Evolutionary conservation across 495 filamentous ascomycete species (phyloP).

Genomic region (Talaromyces borbonicus): DNA sequence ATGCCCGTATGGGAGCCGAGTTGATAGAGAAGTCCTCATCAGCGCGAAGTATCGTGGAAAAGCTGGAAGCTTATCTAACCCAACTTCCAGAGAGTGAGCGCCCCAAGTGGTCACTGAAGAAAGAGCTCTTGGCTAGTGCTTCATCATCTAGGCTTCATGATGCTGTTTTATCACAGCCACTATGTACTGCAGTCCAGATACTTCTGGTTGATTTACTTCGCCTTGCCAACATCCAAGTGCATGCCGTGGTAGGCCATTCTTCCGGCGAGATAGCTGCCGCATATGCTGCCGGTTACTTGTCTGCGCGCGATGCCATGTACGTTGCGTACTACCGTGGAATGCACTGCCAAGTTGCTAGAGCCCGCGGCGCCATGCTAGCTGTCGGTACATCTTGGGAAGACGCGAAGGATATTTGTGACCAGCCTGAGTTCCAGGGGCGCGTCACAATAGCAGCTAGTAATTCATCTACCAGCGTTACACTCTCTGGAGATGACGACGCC

Average conservation of each 20-base stretch:
- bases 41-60: background rate
- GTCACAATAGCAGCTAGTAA: slow-evolving; percentile 27
- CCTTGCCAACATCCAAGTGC: slow-evolving; percentile 17
- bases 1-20: slow-evolving; percentile 30
- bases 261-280: slow-evolving; percentile 53
- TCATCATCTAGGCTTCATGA: slow-evolving; percentile 2
- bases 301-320: slow-evolving; percentile 25
- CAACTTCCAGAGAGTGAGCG: background rate
- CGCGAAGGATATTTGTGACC: slow-evolving; percentile 25
- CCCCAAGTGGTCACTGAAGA: slow-evolving; percentile 10
- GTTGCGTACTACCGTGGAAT: slow-evolving; percentile 47
- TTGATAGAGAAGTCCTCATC: slow-evolving; percentile 21
- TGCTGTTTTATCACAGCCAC: slow-evolving; percentile 11
- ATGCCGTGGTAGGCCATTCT: slow-evolving; percentile 46
- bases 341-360: slow-evolving; percentile 9
- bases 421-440: slow-evolving; percentile 17
- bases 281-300: slow-evolving; percentile 39
- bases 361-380: slow-evolving; percentile 43
- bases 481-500: slow-evolving; percentile 36
- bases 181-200: slow-evolving; percentile 25
- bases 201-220: slow-evolving; percentile 22
- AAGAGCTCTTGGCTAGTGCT: slow-evolving; percentile 3
- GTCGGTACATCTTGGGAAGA: slow-evolving; percentile 36
- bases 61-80: background rate
- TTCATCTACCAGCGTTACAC: slow-evolving; percentile 24